Base-by-base conservation (phyloP, 441 rosid genomes). In the Melastoma candidum region DNA sequence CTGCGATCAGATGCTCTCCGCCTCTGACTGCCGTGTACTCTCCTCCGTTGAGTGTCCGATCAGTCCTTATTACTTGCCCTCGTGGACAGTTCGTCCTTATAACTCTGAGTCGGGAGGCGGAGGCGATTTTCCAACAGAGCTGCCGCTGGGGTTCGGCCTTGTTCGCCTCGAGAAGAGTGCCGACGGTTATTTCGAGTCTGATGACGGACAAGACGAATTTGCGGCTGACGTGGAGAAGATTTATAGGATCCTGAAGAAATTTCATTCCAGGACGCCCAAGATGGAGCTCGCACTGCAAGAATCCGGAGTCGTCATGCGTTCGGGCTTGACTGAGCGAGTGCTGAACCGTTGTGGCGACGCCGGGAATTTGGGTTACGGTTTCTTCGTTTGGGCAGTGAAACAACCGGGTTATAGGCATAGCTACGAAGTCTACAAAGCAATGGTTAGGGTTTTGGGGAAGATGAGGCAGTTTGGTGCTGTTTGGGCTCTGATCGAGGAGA, bases 381-480 rank as follows among this genome's bases (percentile, higher is more conserved):
- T 79, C 71, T 86, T 72, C 56, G 69, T 67, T 14, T 86, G 95
- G 97, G 90, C 89, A 5, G 74, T 85, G 47, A 86, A 82, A 70
- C 97, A 79, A 54, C 84, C 95, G 0, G 76, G 79, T 44, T 87
- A 82, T 47, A 53, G 53, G 50, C 89, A 80, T 58, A 82, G 81
- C 65, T 84, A 87, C 11, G 87, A 90, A 56, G 79, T 75, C 24
- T 90, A 81, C 63, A 86, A 73, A 51, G 84, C 87, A 0, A 79
- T 90, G 89, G 70, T 90, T 43, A 82, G 69, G 70, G 67, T 77
- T 61, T 74, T 84, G n/a, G 71, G 92, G 67, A 90, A 86, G 73
- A 86, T 90, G 95, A 79, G 88, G 47, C 94, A 90, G 47, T 90
- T 90, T 11, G 94, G 92, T 43, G 79, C 90, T 47, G 95, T 82